These are phyloP conservation scores for Raphanus raphanistrum DNA, from an alignment of 345 rosid species.

Conservation along the genomic window DNA sequence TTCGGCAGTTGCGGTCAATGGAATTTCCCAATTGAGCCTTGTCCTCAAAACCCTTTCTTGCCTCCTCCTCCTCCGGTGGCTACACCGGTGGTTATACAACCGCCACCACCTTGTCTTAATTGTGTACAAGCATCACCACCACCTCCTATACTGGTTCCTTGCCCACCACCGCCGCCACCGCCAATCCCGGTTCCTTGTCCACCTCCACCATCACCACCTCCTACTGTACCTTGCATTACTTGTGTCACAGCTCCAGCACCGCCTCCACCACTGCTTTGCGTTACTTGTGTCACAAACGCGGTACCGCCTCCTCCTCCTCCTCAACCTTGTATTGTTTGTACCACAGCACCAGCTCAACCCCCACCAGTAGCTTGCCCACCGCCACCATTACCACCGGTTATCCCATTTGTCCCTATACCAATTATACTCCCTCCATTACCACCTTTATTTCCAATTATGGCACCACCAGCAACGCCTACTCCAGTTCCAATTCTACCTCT, in stretches of 20 bases:
- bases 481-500: constrained; percentile 8
- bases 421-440: constrained; percentile 20
- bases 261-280: constrained; percentile 26
- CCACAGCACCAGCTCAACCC: constrained; percentile 1
- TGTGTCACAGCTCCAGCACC: neutral
- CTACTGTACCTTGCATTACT: constrained; percentile 17
- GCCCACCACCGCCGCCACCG: neutral
- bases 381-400: constrained; percentile 14
- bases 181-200: constrained; percentile 18
- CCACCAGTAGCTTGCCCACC: constrained; percentile 23
- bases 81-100: constrained; percentile 8
- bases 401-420: constrained; percentile 22
- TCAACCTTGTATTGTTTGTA: constrained; percentile 22
- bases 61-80: constrained; percentile 25
- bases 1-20: constrained; percentile 38
- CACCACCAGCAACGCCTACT: constrained; percentile 31
- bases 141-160: neutral
- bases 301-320: constrained; percentile 32
- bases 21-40: constrained; percentile 34
- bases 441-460: constrained; percentile 13
- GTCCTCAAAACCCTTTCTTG: constrained; percentile 41
- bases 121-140: constrained; percentile 19
- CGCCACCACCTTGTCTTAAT: neutral
- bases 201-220: constrained; percentile 22
- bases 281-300: constrained; percentile 8